Percentiles rank a stretch among this genome's conserved stretches.
phyloP scores from a whole-genome alignment of 345 rosid genomes.

The Syzygium oleosum region DNA sequence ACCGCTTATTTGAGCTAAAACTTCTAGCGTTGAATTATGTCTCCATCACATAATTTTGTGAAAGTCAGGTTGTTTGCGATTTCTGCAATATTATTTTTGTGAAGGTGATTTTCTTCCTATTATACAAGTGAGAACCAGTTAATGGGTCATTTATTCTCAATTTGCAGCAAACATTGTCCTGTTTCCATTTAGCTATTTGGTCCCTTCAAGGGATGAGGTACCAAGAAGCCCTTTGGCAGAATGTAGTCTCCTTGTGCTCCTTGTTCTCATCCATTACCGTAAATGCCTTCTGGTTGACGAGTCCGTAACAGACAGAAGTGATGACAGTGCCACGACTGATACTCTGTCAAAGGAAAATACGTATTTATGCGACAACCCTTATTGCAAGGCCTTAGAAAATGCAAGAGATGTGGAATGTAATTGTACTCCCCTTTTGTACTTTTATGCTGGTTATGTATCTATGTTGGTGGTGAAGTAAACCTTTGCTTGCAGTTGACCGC shows the following conservation, averaged over 20 bases:
- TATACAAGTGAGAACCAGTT: neutral
- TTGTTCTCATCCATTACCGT: constrained; percentile 76
- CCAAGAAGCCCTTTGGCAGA: constrained; percentile 62
- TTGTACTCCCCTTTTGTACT: constrained; percentile 6
- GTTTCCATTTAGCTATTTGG: constrained; percentile 81
- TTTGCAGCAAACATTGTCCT: constrained; percentile 76
- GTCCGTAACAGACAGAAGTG: constrained; percentile 47
- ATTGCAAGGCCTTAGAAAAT: constrained; percentile 77
- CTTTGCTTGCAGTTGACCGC: constrained; percentile 60
- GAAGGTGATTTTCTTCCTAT: neutral
- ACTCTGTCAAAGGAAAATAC: constrained; percentile 43
- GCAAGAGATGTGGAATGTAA: constrained; percentile 90
- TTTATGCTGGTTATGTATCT: neutral
- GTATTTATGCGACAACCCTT: constrained; percentile 63
- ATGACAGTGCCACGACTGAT: constrained; percentile 52
- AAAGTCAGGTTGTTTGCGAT: neutral
- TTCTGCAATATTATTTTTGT: neutral
- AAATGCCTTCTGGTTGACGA: constrained; percentile 53
- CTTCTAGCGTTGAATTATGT: neutral
- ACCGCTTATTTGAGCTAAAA: neutral
- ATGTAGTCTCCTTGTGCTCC: constrained; percentile 74
- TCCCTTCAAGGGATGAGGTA: constrained; percentile 52
- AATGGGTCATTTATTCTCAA: neutral
- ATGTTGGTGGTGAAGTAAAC: neutral
- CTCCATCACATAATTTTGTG: neutral